Evolutionary conservation across 2,329 filamentous ascomycete species (phyloP), one percentile per base, ranked within the genome.

Genomic region (Blastomyces silverae): DNA sequence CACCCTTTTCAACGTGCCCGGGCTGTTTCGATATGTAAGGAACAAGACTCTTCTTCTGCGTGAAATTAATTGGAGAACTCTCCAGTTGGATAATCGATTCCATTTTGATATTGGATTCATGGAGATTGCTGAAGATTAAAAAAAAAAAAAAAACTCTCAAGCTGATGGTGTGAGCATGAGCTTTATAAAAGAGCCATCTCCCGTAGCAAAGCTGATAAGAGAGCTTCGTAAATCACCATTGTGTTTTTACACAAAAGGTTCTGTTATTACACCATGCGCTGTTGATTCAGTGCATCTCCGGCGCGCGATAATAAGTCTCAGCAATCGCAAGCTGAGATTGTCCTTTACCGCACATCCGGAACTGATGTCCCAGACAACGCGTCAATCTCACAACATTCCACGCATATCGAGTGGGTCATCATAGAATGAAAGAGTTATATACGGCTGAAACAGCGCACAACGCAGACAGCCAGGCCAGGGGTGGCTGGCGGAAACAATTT

Each of bases 81-180:
- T 53, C 50, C 48, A 64, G 20, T 31, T 50, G 55, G 5, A 46
- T 64, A 34, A 57, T 39, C 10, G 62, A 31, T n/a, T 44, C 62
- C 55, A 64, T 64, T 34, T 53, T 39, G 42, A 31, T 48, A 31
- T 53, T 37, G 28, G 28, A 39, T 52, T 62, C 22, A 48, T 46
- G 42, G 37, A 52, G 22, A 37, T 62, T 25, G 39, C 11, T 39
- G 17, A 34, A 34, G 5, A 34, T 25, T 17, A 2, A 15, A 10
- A 22, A 22, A 17, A 4, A 2, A 15, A 10, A 22, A 22, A 17
- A 4, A 42, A 25, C 56, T 25, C 37, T 25, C 20, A 39, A 22
- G 22, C 2, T 10, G n/a, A 8, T 5, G 56, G 17, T 11, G 25
- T 25, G 34, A 42, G n/a, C 31, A 22, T 6, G 34, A 39, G n/a